Conservation (phyloP, 2,329 filamentous ascomycete species). For the Phoma herbarum region DNA sequence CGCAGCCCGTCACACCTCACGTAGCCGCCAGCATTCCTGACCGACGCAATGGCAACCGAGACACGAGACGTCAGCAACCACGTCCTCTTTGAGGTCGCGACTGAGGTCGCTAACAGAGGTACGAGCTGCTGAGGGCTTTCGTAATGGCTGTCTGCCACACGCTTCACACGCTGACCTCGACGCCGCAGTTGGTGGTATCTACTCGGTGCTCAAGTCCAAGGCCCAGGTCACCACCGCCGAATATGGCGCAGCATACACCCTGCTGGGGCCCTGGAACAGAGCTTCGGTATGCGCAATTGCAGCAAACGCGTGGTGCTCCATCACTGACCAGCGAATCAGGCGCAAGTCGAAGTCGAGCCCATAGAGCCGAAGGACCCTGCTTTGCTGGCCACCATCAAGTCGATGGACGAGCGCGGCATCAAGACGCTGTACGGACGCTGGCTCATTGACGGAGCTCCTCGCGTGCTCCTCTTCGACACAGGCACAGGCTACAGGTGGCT, state of each 20-base stretch:
- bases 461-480: conserved; percentile 94
- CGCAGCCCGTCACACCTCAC: conserved; percentile 19
- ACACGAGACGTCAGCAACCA: conserved; percentile 87
- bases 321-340: conserved; percentile 61
- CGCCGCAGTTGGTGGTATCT: conserved; percentile 87
- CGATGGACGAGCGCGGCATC: conserved; percentile 93
- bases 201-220: conserved; percentile 99
- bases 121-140: conserved; percentile 41
- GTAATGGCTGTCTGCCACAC: conserved; percentile 11
- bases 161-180: conserved; percentile 25
- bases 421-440: conserved; percentile 92
- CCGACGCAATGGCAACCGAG: conserved; percentile 40
- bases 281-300: conserved; percentile 71
- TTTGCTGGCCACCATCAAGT: conserved; percentile 81
- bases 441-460: conserved; percentile 95
- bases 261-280: conserved; percentile 93
- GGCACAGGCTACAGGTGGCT: conserved; percentile 90
- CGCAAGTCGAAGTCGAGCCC: conserved; percentile 96
- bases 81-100: conserved; percentile 94
- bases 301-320: conserved; percentile 1
- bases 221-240: conserved; percentile 96
- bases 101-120: conserved; percentile 97
- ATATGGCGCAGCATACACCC: conserved; percentile 96
- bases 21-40: conserved; percentile 12
- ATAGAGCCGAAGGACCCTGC: conserved; percentile 84